phyloP scores from a whole-genome alignment of 2,329 filamentous ascomycete genomes.

The Pseudodiploospora longispora region DNA sequence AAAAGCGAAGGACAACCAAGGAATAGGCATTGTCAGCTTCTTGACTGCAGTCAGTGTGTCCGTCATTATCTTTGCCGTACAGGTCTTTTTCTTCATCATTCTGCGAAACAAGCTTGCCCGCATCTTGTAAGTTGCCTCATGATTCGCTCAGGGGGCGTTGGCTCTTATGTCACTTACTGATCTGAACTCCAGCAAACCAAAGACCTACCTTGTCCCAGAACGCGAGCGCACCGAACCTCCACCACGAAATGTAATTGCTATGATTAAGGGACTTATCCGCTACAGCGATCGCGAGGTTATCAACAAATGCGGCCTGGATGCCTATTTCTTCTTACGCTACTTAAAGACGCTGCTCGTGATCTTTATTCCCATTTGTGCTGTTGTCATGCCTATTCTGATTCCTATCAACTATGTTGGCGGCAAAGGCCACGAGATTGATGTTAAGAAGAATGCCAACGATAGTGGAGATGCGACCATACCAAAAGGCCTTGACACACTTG shows the following conservation, averaged over 20 bases:
- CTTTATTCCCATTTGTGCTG: constrained; percentile 70
- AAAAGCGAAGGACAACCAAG: constrained; percentile 18
- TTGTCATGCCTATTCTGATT: constrained; percentile 78
- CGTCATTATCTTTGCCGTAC: constrained; percentile 53
- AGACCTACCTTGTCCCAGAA: constrained; percentile 80
- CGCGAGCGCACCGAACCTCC: constrained; percentile 74
- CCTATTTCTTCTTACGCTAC: constrained; percentile 95
- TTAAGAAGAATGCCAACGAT: constrained; percentile 24
- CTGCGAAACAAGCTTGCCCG: constrained; percentile 70
- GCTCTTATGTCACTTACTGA: neutral
- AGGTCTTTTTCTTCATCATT: constrained; percentile 63
- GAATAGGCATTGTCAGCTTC: constrained; percentile 39
- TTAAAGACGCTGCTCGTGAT: constrained; percentile 72
- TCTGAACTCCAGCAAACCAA: constrained; percentile 53
- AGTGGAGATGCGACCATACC: constrained; percentile 16
- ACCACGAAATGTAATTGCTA: constrained; percentile 44
- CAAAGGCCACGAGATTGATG: constrained; percentile 45
- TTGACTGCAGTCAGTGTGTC: constrained; percentile 57
- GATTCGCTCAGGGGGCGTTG: neutral
- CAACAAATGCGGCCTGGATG: constrained; percentile 89
- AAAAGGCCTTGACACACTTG: constrained; percentile 69
- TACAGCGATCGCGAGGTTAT: constrained; percentile 75
- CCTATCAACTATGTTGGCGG: constrained; percentile 76
- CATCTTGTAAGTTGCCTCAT: constrained; percentile 59
- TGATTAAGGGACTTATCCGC: constrained; percentile 55